These are phyloP conservation scores for Drechslerella coelobrocha DNA, from an alignment of 2,329 filamentous ascomycete species.

Conservation along the genomic window DNA sequence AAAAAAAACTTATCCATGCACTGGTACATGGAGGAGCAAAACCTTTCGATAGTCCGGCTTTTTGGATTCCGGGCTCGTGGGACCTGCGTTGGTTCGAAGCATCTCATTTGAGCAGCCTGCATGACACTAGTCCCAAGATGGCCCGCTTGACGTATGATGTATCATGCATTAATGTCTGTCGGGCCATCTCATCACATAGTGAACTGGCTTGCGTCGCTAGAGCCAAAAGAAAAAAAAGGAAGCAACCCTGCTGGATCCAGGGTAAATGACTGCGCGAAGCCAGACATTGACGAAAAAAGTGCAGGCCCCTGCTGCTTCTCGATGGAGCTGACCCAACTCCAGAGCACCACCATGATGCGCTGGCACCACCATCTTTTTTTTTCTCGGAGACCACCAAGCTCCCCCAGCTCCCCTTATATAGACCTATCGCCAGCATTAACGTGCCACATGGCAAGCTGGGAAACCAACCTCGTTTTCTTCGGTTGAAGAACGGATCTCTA, in stretches of 20 bases:
- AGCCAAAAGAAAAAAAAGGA: slow-evolving; percentile 27
- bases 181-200: slow-evolving; percentile 49
- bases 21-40: not conserved
- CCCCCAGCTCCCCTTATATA: slow-evolving; percentile 28
- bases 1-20: no score
- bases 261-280: not conserved
- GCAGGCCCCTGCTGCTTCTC: slow-evolving; percentile 21
- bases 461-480: slow-evolving; percentile 31
- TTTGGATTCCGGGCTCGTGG: slow-evolving; percentile 45
- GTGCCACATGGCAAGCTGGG: slow-evolving; percentile 50
- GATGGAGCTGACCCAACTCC: slow-evolving; percentile 41
- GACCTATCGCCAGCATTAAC: slow-evolving; percentile 32
- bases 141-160: slow-evolving; percentile 38
- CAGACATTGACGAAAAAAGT: slow-evolving; percentile 7
- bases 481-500: slow-evolving; percentile 23
- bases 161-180: slow-evolving; percentile 10
- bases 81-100: slow-evolving; percentile 49
- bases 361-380: slow-evolving; percentile 40
- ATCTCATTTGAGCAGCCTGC: slow-evolving; percentile 35
- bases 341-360: slow-evolving; percentile 48
- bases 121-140: slow-evolving; percentile 34
- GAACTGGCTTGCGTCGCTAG: slow-evolving; percentile 48
- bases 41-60: slow-evolving; percentile 37
- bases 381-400: slow-evolving; percentile 5
- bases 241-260: slow-evolving; percentile 28